These are phyloP conservation scores for Sphaerosporella brunnea DNA, from an alignment of 495 filamentous ascomycete genomes.

Conservation along the genomic window DNA sequence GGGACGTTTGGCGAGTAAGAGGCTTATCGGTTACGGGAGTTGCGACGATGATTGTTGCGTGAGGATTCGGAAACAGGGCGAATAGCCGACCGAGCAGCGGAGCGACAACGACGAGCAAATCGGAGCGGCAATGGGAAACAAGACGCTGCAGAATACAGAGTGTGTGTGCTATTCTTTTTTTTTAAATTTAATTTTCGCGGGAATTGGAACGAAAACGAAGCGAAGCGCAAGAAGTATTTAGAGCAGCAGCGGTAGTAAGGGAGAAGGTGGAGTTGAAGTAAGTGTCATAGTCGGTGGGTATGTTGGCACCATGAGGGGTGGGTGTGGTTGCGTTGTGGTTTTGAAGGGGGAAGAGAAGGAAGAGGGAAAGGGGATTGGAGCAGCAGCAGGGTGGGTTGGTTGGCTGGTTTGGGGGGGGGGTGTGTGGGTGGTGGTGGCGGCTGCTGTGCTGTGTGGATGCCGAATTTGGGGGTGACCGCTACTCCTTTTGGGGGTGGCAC, in stretches of 20 bases:
- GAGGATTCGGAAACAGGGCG: constrained; percentile 5
- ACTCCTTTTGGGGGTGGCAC: too few relatives aligned
- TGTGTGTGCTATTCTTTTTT: too few relatives aligned
- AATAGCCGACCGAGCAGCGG: constrained; percentile 7
- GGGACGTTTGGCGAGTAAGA: constrained; percentile 7
- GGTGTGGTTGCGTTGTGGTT: constrained; percentile 9
- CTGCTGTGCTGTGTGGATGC: constrained; percentile 7
- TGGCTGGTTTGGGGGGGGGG: constrained; percentile 20
- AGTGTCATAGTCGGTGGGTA: constrained; percentile 20
- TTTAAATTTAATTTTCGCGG: too few relatives aligned
- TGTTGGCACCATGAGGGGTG: not conserved
- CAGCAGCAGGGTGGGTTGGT: too few relatives aligned
- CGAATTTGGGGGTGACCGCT: too few relatives aligned
- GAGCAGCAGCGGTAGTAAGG: not conserved
- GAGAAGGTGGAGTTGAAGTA: constrained; percentile 13
- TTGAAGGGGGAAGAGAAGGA: constrained; percentile 9
- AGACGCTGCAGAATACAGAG: too few relatives aligned
- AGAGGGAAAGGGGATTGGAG: constrained; percentile 7
- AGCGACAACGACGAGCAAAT: not conserved
- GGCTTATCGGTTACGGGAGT: not conserved
- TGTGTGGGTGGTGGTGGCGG: constrained; percentile 1
- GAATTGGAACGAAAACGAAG: not conserved
- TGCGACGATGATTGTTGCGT: not conserved
- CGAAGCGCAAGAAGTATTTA: not conserved
- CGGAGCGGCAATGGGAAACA: too few relatives aligned